These are phyloP conservation scores for Citrullus amarus DNA, from an alignment of 306 rosid genomes.

Conservation along the genomic window DNA sequence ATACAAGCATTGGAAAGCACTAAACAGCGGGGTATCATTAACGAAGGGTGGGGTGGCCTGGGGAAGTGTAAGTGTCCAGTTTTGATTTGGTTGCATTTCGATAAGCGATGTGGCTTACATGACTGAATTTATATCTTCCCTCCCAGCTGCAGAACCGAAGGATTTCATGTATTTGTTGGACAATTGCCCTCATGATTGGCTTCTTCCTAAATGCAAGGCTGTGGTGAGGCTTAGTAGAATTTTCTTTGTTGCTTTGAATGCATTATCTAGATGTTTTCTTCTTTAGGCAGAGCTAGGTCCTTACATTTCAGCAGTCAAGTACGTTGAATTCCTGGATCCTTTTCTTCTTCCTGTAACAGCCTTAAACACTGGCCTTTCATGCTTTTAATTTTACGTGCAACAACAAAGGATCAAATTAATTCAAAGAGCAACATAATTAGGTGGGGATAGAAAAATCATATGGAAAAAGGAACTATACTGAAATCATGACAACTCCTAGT, in stretches of 20 bases:
- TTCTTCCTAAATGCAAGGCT: constrained; percentile 89
- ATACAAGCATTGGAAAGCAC: constrained; percentile 78
- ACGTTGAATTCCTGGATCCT: not conserved
- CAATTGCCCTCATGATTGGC: constrained; percentile 94
- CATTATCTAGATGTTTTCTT: not conserved
- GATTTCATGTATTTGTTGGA: constrained; percentile 71
- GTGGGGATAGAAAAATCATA: not conserved
- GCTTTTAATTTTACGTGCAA: not conserved
- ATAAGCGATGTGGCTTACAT: not conserved
- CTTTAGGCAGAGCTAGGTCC: not conserved
- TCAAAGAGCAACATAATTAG: not conserved
- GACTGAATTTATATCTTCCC: constrained; percentile 16
- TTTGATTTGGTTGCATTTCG: not conserved
- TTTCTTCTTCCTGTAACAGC: not conserved
- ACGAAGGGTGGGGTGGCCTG: constrained; percentile 99
- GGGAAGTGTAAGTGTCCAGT: constrained; percentile 58
- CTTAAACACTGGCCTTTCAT: not conserved
- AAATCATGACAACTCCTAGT: not conserved
- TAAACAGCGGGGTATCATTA: constrained; percentile 92
- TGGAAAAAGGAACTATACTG: not conserved
- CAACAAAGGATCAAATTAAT: not conserved
- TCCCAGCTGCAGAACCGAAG: constrained; percentile 79
- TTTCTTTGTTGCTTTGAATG: not conserved
- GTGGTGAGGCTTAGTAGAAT: constrained; percentile 54
- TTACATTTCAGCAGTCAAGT: not conserved